phyloP scores from a whole-genome alignment of 2,329 filamentous ascomycete genomes.

The Ceratocystis smalleyi region DNA sequence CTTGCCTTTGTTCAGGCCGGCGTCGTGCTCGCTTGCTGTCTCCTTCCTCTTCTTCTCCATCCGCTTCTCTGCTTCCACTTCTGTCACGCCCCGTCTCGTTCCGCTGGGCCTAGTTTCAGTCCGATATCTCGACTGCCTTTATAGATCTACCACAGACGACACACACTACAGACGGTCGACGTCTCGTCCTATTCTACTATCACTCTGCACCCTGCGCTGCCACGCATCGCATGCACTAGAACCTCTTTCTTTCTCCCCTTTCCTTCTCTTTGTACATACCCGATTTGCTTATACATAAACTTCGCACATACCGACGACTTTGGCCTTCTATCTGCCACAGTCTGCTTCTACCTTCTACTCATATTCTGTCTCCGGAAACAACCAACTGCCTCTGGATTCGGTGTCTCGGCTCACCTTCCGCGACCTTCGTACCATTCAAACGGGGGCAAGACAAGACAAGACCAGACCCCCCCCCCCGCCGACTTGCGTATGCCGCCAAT shows the following conservation, averaged over 20 bases:
- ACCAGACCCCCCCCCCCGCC: background rate
- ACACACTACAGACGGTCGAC: background rate
- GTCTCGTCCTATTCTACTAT: background rate
- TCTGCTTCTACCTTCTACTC: too few species aligned
- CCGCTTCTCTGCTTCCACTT: background rate
- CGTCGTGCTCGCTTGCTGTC: background rate
- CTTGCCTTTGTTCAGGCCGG: background rate
- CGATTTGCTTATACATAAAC: too few species aligned
- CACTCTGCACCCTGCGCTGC: background rate
- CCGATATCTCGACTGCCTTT: background rate
- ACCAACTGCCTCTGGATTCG: background rate
- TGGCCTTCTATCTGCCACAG: too few species aligned
- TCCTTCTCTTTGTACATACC: background rate
- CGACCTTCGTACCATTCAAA: background rate
- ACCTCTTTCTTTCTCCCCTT: background rate
- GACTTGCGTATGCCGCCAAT: background rate
- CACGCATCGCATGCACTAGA: background rate
- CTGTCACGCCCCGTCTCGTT: background rate
- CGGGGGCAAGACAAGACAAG: background rate
- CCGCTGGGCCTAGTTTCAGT: background rate
- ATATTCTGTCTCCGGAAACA: too few species aligned
- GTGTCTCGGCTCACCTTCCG: background rate
- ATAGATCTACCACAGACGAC: background rate
- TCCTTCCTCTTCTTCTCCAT: background rate
- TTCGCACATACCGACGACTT: too few species aligned